Percentiles rank a stretch among this genome's conserved stretches.
These are phyloP conservation scores for Scytalidium sp. DNA, from an alignment of 2,329 filamentous ascomycete genomes.

Conservation along the genomic window DNA sequence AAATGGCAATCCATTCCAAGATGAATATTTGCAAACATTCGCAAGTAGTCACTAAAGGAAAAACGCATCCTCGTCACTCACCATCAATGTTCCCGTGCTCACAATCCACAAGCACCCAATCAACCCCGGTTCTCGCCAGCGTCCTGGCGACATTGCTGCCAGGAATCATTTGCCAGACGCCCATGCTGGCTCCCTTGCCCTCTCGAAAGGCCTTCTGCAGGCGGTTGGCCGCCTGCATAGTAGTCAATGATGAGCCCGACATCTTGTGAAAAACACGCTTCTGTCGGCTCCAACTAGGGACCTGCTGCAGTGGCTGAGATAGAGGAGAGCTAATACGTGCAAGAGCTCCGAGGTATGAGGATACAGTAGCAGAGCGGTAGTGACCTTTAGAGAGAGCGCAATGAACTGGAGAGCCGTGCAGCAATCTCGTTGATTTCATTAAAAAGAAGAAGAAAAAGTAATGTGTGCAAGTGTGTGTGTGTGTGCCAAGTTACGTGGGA, in stretches of 20 bases:
- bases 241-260: neutral
- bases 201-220: constrained; percentile 48
- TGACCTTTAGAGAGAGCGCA: too few species aligned
- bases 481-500: too few species aligned
- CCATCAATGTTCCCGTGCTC: constrained; percentile 56
- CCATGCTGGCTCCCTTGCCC: constrained; percentile 44
- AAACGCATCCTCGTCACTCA: constrained; percentile 18
- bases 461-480: too few species aligned
- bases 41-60: too few species aligned
- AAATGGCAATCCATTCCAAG: too few species aligned
- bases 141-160: constrained; percentile 56
- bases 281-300: neutral
- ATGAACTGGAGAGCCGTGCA: too few species aligned
- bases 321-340: too few species aligned
- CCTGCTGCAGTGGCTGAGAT: neutral
- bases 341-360: too few species aligned
- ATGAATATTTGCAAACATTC: too few species aligned
- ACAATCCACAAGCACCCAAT: constrained; percentile 64
- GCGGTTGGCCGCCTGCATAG: constrained; percentile 37
- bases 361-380: too few species aligned
- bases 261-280: neutral
- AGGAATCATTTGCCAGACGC: constrained; percentile 61
- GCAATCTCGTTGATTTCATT: too few species aligned
- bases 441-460: too few species aligned
- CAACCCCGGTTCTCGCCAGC: constrained; percentile 59